Conservation (phyloP, 2,329 filamentous ascomycete genomes). For the Verticillium zaregamsianum region DNA sequence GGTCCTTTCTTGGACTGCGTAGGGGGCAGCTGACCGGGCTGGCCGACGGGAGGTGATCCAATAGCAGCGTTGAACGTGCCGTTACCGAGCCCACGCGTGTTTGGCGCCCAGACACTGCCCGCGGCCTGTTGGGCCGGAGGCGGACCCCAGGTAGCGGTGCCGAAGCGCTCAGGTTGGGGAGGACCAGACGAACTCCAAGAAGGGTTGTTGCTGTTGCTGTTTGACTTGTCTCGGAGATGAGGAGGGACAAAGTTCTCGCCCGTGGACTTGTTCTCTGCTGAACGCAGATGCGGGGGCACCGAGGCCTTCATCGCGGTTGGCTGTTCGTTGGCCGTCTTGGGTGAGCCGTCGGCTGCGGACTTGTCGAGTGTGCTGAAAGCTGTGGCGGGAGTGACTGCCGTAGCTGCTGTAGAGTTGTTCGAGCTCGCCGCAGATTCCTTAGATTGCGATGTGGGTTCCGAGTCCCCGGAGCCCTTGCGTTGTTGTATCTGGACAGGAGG, state of each 20-base stretch:
- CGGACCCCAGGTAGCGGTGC: slow-evolving; percentile 45
- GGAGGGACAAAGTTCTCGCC: background rate
- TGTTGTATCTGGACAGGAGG: slow-evolving; percentile 21
- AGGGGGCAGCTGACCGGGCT: slow-evolving; percentile 24
- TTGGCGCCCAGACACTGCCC: slow-evolving; percentile 72
- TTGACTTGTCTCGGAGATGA: background rate
- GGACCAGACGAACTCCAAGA: slow-evolving; percentile 7
- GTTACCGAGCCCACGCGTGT: slow-evolving; percentile 69
- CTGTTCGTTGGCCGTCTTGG: background rate
- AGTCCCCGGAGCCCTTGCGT: slow-evolving; percentile 9
- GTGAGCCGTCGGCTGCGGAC: background rate
- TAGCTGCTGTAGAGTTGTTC: background rate
- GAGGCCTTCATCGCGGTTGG: slow-evolving; percentile 2
- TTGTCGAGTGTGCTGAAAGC: background rate
- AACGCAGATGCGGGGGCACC: background rate
- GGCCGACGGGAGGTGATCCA: slow-evolving; percentile 21
- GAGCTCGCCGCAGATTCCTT: background rate
- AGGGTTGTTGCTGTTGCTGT: background rate
- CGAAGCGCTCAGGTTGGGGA: slow-evolving; percentile 42
- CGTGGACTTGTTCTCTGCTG: background rate
- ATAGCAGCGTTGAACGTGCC: slow-evolving; percentile 64
- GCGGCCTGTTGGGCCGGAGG: slow-evolving; percentile 34
- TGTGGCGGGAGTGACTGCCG: slow-evolving; percentile 1
- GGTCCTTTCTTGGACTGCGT: slow-evolving; percentile 31
- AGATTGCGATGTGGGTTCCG: slow-evolving; percentile 5